phyloP scores from a whole-genome alignment of 768 basidiomycete genomes.

The Daedaleopsis nitida region DNA sequence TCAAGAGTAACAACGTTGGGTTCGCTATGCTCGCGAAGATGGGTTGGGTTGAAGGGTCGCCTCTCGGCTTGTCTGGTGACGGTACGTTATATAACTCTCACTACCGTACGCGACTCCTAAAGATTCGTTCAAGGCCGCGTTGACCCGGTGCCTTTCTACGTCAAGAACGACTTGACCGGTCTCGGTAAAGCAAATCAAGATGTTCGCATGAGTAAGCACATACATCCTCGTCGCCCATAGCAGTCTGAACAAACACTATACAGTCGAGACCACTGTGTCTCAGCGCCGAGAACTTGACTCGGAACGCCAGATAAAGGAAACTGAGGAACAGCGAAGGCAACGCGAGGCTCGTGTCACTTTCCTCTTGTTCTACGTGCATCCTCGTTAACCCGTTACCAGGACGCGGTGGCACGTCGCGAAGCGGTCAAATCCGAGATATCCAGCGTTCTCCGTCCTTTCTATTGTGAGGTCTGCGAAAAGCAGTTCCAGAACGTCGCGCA shows the following conservation, averaged over 20 bases:
- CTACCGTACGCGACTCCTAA: constrained; percentile 1
- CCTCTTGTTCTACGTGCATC: not conserved
- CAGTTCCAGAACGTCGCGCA: constrained; percentile 86
- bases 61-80: constrained; percentile 74
- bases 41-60: constrained; percentile 81
- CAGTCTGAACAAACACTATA: not conserved
- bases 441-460: constrained; percentile 70
- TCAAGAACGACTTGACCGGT: constrained; percentile 78
- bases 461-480: constrained; percentile 83
- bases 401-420: constrained; percentile 60
- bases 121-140: constrained; percentile 57
- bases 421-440: constrained; percentile 72
- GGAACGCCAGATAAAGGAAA: constrained; percentile 80
- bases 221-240: not conserved
- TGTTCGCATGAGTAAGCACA: constrained; percentile 58
- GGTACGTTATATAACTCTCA: constrained; percentile 46
- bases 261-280: constrained; percentile 76
- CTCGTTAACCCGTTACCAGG: constrained; percentile 39
- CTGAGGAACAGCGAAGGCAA: constrained; percentile 69
- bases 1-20: constrained; percentile 78
- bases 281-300: constrained; percentile 80
- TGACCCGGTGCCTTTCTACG: constrained; percentile 80
- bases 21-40: constrained; percentile 80
- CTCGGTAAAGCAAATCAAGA: constrained; percentile 81
- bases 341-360: constrained; percentile 57